These are phyloP conservation scores for Lachnellula suecica DNA, from an alignment of 2,329 filamentous ascomycete species.

Conservation along the genomic window DNA sequence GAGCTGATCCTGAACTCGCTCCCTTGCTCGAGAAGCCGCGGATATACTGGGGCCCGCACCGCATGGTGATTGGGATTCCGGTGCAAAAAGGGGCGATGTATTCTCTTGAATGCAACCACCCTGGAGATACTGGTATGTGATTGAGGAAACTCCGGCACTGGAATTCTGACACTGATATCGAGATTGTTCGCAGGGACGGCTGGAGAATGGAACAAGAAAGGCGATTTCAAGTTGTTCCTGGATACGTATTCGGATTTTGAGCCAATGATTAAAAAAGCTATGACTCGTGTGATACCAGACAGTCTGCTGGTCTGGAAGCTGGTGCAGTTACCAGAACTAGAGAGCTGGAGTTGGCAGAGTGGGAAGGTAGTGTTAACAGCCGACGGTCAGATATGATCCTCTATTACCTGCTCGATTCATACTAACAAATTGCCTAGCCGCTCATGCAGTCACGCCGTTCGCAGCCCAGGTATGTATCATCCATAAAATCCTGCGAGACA, in stretches of 20 bases:
- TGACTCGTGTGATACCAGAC: conserved; percentile 33
- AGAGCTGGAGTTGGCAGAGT: conserved; percentile 25
- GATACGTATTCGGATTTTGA: conserved; percentile 11
- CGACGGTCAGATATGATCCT: conserved; percentile 31
- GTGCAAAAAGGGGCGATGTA: conserved; percentile 56
- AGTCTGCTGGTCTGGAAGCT: conserved; percentile 13
- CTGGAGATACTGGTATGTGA: conserved; percentile 51
- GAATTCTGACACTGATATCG: background rate
- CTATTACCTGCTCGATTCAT: background rate
- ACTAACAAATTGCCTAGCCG: conserved; percentile 25
- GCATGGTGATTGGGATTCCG: conserved; percentile 61
- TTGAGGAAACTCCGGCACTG: background rate
- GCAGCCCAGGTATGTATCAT: conserved; percentile 3
- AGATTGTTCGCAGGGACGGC: conserved; percentile 34
- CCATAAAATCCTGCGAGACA: background rate
- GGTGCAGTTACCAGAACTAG: conserved; percentile 7
- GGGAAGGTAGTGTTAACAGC: conserved; percentile 41
- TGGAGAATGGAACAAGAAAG: conserved; percentile 49
- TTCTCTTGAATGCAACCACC: conserved; percentile 63
- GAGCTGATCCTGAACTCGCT: conserved; percentile 35
- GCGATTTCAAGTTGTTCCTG: conserved; percentile 22
- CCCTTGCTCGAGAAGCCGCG: conserved; percentile 51
- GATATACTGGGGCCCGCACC: conserved; percentile 62
- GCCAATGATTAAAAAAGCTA: conserved; percentile 40
- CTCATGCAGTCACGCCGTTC: conserved; percentile 34